Base-by-base conservation (phyloP, 2,329 filamentous ascomycete genomes). In the Monascus ruber region DNA sequence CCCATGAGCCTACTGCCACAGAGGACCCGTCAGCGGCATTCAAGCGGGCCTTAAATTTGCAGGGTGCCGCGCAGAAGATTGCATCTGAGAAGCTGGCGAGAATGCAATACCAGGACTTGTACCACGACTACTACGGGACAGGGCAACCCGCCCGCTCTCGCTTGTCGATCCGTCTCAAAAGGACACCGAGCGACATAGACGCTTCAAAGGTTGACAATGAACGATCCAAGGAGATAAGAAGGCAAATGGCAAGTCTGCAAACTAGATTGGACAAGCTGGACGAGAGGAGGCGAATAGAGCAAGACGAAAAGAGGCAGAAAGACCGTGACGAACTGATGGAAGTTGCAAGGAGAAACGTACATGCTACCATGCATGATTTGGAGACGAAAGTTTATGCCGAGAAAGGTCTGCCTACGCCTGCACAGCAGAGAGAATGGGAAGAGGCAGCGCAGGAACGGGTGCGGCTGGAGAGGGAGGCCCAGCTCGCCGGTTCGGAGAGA, bases 61-160 rank as follows among this genome's bases (percentile, higher is more conserved):
- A 95, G 55, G 86, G 94, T 53, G 81, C 83, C 5, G 89, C 89
- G 1, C 86, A 91, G 53, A 87, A 81, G 53, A 75, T 91, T 39
- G 88, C 89, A 0, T 79, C 88, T 41, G 84, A 93, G 58, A 79
- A 87, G 29, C 68, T 95, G 24, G 77, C 84, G 4, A 89, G 82
- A 55, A 77, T 95, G 42, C 78, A 89, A 32, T 74, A 83, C 41
- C 81, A 88, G 42, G 72, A 77, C 45, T 76, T 79, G 2, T 83
- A 81, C 47, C 76, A 84, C 33, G 78, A 83, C 34, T 87, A 94
- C 58, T 94, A 94, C 54, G 82, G 82, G 26, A 75, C 69, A 49
- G 61, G 65, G 25, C 76, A 62, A 60, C 68, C 50, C 49, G 42
- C 45, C 26, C 66, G 67, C 31, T 69, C 69, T 2, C 70, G 65